phyloP scores from a whole-genome alignment of 1,284 basidiomycete species.

The Xanthoconium separans region DNA sequence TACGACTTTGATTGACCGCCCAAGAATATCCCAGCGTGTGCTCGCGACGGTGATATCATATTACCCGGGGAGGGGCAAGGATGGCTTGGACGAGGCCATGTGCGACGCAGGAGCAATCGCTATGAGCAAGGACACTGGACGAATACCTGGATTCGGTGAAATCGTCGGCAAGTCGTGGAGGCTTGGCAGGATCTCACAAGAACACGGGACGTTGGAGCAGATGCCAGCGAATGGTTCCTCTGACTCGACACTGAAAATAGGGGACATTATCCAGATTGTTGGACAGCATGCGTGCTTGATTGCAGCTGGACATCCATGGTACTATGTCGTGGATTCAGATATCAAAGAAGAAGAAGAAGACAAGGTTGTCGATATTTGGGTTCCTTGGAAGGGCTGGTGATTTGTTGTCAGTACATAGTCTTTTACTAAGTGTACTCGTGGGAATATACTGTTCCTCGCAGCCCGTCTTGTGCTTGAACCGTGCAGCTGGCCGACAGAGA shows the following conservation, averaged over 20 bases:
- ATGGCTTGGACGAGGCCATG: conserved; percentile 69
- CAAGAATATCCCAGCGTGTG: conserved; percentile 66
- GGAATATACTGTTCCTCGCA: conserved; percentile 13
- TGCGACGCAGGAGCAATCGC: conserved; percentile 83
- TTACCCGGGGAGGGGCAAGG: conserved; percentile 66
- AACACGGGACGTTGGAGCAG: conserved; percentile 72
- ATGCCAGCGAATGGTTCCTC: conserved; percentile 28
- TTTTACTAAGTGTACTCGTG: conserved; percentile 13
- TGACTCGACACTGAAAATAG: conserved; percentile 48
- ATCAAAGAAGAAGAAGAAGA: conserved; percentile 34
- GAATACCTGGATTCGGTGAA: conserved; percentile 67
- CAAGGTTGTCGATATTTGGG: conserved; percentile 81
- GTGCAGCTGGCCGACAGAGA: no score
- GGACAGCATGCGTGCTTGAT: conserved; percentile 82
- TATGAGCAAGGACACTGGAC: conserved; percentile 83
- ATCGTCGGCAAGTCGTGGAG: conserved; percentile 71
- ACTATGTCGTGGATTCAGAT: conserved; percentile 73
- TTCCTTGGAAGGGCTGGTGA: conserved; percentile 90
- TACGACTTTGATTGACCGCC: conserved; percentile 61
- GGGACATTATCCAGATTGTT: conserved; percentile 64
- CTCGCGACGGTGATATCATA: conserved; percentile 73
- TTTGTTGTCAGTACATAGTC: not conserved
- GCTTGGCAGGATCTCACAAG: conserved; percentile 73
- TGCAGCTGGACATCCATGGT: conserved; percentile 76
- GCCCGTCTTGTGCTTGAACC: not conserved